Evolutionary conservation across 805 yeast genomes (phyloP), one percentile per base, ranked within the genome.

Genomic region (Zygosaccharomyces siamensis): DNA sequence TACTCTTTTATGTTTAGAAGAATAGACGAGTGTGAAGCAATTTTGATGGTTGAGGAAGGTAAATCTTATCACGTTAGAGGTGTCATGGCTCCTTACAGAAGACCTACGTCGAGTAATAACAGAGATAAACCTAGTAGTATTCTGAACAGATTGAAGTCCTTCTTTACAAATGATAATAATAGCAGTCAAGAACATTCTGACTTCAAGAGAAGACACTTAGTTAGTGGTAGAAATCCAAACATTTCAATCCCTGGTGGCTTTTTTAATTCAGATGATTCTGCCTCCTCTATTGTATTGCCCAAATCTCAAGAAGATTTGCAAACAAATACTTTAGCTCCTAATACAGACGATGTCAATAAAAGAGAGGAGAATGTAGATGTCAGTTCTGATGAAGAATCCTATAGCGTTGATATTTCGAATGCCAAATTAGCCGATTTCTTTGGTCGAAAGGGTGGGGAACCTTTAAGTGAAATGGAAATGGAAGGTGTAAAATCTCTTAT

Each of bases 401-500:
- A 47, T 35, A 50, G 53, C n/a, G 54, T 56, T 3, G 64, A 63
- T 27, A 69, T 74, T 12, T 81, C 84, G 4, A 84, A 83, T 67
- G 80, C 77, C 27, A 75, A 78, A 28, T 67, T 87, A 42, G 83
- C 89, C 10, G 78, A 75, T 26, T 87, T 88, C 61, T 87, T 87
- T 64, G 73, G 73, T n/a, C 71, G 69, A 39, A 87, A 86, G 62
- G 95, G 95, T n/a, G 78, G 81, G 48, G 68, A 68, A n/a, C 89
- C 92, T 4, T 71, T 88, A 52, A 73, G 82, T 11, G 88, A 83
- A 21, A 72, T 86, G 38, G 96, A 88, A 63, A 76, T 82, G 58
- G 92, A 84, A 65, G 95, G 95, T n/a, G 92, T 87, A 0, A 62
- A 83, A 52, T 78, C 89, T 5, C 66, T 86, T 14, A 71, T 78